Conservation (phyloP, 805 yeast species). For the Ogataea polymorpha region DNA sequence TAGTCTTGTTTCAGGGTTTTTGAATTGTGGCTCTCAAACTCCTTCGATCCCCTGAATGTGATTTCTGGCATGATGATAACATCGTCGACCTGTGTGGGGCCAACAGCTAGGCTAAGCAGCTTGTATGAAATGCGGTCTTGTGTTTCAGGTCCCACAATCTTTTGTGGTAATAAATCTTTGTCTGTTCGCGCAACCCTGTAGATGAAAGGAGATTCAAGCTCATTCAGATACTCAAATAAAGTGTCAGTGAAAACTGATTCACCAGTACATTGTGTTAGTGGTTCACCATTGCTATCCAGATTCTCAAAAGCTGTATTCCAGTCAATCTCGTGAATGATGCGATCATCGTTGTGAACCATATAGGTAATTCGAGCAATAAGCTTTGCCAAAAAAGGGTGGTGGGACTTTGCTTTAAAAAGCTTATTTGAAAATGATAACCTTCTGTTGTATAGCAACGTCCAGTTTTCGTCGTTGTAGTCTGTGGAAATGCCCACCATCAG, state of each 20-base stretch:
- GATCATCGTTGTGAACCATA: conserved; percentile 17
- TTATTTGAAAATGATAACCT: conserved; percentile 30
- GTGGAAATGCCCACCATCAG: conserved; percentile 30
- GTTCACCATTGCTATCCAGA: conserved; percentile 32
- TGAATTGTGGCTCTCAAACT: conserved; percentile 7
- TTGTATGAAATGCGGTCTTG: conserved; percentile 24
- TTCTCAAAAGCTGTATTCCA: conserved; percentile 29
- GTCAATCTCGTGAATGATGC: conserved; percentile 15
- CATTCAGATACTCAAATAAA: conserved; percentile 30
- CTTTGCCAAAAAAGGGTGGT: conserved; percentile 35
- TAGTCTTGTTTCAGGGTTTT: conserved; percentile 6
- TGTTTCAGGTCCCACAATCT: conserved; percentile 27
- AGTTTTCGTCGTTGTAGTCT: conserved; percentile 32
- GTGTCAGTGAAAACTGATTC: conserved; percentile 32
- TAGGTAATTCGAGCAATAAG: conserved; percentile 28
- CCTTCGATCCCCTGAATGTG: conserved; percentile 26
- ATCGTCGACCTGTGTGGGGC: conserved; percentile 33
- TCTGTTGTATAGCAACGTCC: conserved; percentile 33
- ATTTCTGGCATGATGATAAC: conserved; percentile 29
- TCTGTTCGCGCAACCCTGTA: conserved; percentile 25
- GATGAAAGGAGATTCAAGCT: conserved; percentile 17
- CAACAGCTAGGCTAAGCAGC: conserved; percentile 25
- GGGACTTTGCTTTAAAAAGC: conserved; percentile 31
- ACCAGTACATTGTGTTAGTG: conserved; percentile 33
- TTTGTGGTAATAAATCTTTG: conserved; percentile 15